Evolutionary conservation across 2,329 filamentous ascomycete species (phyloP).

Genomic region (Rhytidhysteron rufulum): DNA sequence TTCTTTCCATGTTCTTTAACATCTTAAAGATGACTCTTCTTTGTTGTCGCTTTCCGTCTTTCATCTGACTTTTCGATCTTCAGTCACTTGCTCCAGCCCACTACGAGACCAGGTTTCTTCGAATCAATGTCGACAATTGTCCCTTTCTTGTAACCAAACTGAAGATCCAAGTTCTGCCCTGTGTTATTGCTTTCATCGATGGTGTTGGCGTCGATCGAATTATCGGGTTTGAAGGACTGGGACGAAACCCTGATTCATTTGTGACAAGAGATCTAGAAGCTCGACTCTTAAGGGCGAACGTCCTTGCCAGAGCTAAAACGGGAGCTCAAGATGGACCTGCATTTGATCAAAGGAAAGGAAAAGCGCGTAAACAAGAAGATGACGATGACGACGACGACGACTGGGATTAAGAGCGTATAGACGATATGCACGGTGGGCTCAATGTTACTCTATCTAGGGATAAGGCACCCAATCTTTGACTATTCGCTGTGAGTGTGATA

Average conservation of each 20-base stretch:
- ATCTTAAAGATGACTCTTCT: too few species aligned
- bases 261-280: constrained; percentile 53
- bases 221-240: constrained; percentile 57
- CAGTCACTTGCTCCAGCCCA: constrained; percentile 50
- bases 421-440: too few species aligned
- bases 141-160: constrained; percentile 57
- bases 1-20: too few species aligned
- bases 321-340: constrained; percentile 39
- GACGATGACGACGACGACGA: constrained; percentile 50
- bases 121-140: constrained; percentile 58
- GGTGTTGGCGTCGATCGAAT: constrained; percentile 54
- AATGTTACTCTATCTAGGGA: too few species aligned
- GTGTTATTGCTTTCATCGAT: constrained; percentile 55
- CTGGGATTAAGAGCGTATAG: constrained; percentile 41
- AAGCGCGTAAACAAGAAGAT: constrained; percentile 26
- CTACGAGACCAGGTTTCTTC: constrained; percentile 56
- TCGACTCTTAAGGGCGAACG: constrained; percentile 48
- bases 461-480: too few species aligned
- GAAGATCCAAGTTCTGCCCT: constrained; percentile 56
- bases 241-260: constrained; percentile 51
- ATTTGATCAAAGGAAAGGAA: constrained; percentile 14
- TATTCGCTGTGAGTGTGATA: too few species aligned
- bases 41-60: too few species aligned
- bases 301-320: constrained; percentile 51
- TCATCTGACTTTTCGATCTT: constrained; percentile 1